Percentiles rank a stretch among this genome's conserved stretches.
phyloP scores from a whole-genome alignment of 768 basidiomycete species.

The Calvatia gigantea region DNA sequence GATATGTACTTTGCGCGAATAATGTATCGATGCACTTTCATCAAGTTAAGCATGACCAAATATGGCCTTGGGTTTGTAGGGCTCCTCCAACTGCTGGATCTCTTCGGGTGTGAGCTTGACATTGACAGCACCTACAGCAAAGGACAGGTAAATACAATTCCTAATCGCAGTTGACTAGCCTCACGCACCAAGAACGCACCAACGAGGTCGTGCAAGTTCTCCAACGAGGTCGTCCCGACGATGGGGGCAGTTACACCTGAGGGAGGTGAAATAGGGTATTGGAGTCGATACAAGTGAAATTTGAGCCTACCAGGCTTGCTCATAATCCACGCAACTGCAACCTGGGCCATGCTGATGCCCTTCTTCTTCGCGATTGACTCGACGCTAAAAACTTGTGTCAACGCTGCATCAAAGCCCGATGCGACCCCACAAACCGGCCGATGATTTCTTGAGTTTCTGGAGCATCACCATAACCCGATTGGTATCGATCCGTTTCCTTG shows the following conservation, averaged over 20 bases:
- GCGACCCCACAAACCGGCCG: conserved; percentile 25
- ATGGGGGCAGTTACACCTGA: conserved; percentile 53
- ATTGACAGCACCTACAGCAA: conserved; percentile 20
- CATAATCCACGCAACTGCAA: conserved; percentile 50
- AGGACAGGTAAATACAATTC: not conserved
- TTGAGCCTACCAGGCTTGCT: conserved; percentile 31
- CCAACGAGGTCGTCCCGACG: conserved; percentile 46
- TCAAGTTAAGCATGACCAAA: not conserved
- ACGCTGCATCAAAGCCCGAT: no score
- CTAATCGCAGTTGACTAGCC: not conserved
- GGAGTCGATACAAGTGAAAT: no score
- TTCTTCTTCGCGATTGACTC: conserved; percentile 53
- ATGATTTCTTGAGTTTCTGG: conserved; percentile 31
- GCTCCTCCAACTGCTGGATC: conserved; percentile 23
- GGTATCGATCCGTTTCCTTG: conserved; percentile 28
- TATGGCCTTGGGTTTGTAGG: conserved; percentile 18
- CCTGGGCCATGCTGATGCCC: conserved; percentile 51
- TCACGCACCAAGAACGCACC: conserved; percentile 24
- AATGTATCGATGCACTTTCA: no score
- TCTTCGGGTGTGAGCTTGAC: conserved; percentile 25
- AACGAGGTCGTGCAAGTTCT: conserved; percentile 50
- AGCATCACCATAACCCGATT: conserved; percentile 19
- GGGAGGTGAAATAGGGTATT: not conserved
- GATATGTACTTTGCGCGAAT: no score
- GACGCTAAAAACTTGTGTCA: conserved; percentile 30